Evolutionary conservation across 345 rosid genomes (phyloP).

Genomic region (Euphorbia peplus): DNA sequence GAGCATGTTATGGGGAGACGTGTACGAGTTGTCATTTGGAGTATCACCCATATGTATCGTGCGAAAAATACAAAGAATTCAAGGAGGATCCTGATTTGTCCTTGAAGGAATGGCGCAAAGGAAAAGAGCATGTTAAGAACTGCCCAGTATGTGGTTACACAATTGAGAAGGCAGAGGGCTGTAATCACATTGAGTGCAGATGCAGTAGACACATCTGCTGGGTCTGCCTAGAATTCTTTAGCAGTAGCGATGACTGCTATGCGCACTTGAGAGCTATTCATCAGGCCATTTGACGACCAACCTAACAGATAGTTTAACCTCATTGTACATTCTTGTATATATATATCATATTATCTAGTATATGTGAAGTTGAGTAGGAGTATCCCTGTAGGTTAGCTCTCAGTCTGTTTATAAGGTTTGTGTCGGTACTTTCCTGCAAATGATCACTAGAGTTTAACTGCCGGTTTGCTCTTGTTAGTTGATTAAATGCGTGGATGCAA

Average conservation of each 20-base stretch:
- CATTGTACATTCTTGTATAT: not conserved
- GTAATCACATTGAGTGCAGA: slow-evolving; percentile 71
- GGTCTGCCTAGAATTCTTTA: slow-evolving; percentile 56
- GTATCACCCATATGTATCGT: slow-evolving; percentile 64
- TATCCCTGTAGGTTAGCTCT: not conserved
- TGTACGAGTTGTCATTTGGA: slow-evolving; percentile 77
- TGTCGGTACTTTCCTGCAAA: not conserved
- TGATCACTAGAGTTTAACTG: not conserved
- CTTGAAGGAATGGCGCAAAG: slow-evolving; percentile 69
- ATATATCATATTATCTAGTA: not conserved
- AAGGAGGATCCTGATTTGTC: slow-evolving; percentile 84
- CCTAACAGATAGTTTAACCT: not conserved
- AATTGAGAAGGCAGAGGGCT: slow-evolving; percentile 84
- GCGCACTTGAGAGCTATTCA: slow-evolving; percentile 51
- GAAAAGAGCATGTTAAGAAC: slow-evolving; percentile 60
- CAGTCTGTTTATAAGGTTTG: not conserved
- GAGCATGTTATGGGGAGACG: slow-evolving; percentile 66
- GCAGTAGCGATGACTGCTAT: slow-evolving; percentile 55
- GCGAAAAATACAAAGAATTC: slow-evolving; percentile 62
- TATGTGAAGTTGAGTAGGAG: not conserved
- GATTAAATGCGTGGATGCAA: not conserved
- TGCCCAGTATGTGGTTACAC: slow-evolving; percentile 68
- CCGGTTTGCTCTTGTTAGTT: not conserved
- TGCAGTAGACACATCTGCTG: slow-evolving; percentile 90
- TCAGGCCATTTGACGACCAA: slow-evolving; percentile 23